Percentiles rank a stretch among this genome's conserved stretches.
phyloP scores from a whole-genome alignment of 129 eudicot genomes.

The Helianthus annuus region DNA sequence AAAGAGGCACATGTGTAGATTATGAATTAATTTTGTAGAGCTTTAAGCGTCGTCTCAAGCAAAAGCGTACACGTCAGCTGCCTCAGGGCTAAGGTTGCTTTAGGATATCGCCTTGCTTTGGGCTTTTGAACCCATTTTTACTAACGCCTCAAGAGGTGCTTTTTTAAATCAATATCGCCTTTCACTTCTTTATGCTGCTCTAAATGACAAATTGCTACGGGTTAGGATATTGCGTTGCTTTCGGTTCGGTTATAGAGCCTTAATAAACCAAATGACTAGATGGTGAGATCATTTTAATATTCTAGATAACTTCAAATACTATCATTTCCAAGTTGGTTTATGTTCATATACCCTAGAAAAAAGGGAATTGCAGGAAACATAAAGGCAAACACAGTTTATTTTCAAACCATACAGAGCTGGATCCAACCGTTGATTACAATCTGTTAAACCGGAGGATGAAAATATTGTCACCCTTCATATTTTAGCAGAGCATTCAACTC shows the following conservation, averaged over 20 bases:
- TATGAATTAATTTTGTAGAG: too few relatives aligned
- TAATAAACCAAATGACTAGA: background rate
- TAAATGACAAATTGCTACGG: too few relatives aligned
- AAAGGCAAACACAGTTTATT: background rate
- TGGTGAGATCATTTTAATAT: background rate
- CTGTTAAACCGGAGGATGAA: background rate
- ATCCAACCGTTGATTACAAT: background rate
- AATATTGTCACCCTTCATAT: background rate
- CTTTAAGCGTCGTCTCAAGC: too few relatives aligned
- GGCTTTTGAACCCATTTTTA: too few relatives aligned
- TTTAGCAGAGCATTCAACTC: slow-evolving; percentile 7
- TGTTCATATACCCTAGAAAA: slow-evolving; percentile 3
- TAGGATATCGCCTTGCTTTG: too few relatives aligned
- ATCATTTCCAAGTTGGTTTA: background rate
- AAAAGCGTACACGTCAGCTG: too few relatives aligned
- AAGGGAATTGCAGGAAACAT: background rate
- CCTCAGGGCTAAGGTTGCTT: too few relatives aligned
- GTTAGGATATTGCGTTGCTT: too few relatives aligned
- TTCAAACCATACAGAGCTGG: slow-evolving; percentile 4
- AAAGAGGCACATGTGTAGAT: too few relatives aligned
- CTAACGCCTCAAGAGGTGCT: too few relatives aligned
- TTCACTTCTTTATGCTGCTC: too few relatives aligned
- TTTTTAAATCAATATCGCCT: too few relatives aligned
- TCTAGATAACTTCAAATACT: background rate
- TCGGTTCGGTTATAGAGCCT: background rate